A percentile compares a stretch with the other conserved stretches of the same genome.
These are phyloP conservation scores for Metschnikowia baotianmanensis DNA, from an alignment of 805 yeast species.

Conservation along the genomic window DNA sequence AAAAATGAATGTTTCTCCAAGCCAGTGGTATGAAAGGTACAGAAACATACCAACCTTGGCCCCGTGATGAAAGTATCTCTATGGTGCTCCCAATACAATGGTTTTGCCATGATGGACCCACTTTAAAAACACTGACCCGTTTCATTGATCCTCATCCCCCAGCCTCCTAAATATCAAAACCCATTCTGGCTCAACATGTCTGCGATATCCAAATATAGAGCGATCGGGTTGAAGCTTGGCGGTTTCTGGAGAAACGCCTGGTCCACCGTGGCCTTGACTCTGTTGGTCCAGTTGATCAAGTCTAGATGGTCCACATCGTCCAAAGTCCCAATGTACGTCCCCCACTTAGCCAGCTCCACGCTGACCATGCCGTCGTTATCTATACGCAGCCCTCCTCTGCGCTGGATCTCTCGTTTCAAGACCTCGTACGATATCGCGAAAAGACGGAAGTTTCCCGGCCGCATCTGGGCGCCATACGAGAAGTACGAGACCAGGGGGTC, in stretches of 20 bases:
- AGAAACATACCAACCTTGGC: too few relatives aligned
- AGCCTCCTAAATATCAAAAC: slow-evolving; percentile 29
- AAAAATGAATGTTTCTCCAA: too few relatives aligned
- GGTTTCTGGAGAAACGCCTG: slow-evolving; percentile 28
- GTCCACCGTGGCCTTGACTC: slow-evolving; percentile 39
- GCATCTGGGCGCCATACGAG: slow-evolving; percentile 77
- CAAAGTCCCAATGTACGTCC: slow-evolving; percentile 74
- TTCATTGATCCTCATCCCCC: background rate
- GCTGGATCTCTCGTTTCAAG: slow-evolving; percentile 33
- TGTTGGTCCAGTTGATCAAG: slow-evolving; percentile 77
- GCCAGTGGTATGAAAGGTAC: too few relatives aligned
- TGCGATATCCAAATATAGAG: slow-evolving; percentile 66
- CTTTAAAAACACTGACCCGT: background rate
- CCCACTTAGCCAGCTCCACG: slow-evolving; percentile 79
- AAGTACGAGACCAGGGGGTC: slow-evolving; percentile 67
- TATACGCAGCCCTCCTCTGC: slow-evolving; percentile 34
- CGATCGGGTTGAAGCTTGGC: slow-evolving; percentile 59
- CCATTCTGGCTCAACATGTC: slow-evolving; percentile 61
- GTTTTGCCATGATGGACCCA: too few relatives aligned
- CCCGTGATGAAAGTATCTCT: too few relatives aligned
- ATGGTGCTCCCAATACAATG: too few relatives aligned
- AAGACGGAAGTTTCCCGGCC: slow-evolving; percentile 59
- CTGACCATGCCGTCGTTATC: slow-evolving; percentile 88
- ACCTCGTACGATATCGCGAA: slow-evolving; percentile 65
- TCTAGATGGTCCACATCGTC: slow-evolving; percentile 82